Evolutionary conservation across 2,329 filamentous ascomycete species (phyloP), one percentile per base, ranked within the genome.

Genomic region (Delphinella strobiligena): DNA sequence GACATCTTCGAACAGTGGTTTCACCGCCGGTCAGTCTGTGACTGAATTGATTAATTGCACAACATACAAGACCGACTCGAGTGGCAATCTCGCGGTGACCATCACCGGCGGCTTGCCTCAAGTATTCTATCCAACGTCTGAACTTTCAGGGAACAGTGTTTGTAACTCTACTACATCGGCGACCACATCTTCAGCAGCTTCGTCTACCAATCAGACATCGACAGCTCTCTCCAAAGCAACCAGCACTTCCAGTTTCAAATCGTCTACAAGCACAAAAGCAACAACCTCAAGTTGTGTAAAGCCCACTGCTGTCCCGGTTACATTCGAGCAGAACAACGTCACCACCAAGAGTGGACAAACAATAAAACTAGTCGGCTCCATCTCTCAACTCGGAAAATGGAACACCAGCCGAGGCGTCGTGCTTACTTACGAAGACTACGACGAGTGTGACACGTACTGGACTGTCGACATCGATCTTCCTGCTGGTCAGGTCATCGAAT

Each of bases 351-450:
- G 54, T 27, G 80, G 80, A 2, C 66, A 84, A 54, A 75, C 67
- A 4, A 67, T 85, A 52, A 81, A 78, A 55, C 56, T 86, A 8
- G 64, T 69, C 0, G 81, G 81, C 16, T 73, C 67, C 41, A 64
- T 68, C 36, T 50, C 64, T 1, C 62, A 69, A 17, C 68, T 85
- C 7, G 80, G 79, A 7, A 40, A 34, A 12, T 84, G 80, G 80
- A 61, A 74, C 43, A 61, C 71, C 0, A 41, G 24, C 15, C 44
- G 40, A 16, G 78, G 73, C 0, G 49, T 80, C 2, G 49, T 71
- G 0, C 62, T 85, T 16, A 70, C 66, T 33, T 71, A 78, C 1
- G 61, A 60, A 11, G 50, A 62, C 9, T 84, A 83, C 53, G 78
- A 74, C 0, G 47, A 61, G 1, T 57, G 53, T 17, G 72, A 79